phyloP scores from a whole-genome alignment of 768 basidiomycete species.

The Termitomyces sp. region DNA sequence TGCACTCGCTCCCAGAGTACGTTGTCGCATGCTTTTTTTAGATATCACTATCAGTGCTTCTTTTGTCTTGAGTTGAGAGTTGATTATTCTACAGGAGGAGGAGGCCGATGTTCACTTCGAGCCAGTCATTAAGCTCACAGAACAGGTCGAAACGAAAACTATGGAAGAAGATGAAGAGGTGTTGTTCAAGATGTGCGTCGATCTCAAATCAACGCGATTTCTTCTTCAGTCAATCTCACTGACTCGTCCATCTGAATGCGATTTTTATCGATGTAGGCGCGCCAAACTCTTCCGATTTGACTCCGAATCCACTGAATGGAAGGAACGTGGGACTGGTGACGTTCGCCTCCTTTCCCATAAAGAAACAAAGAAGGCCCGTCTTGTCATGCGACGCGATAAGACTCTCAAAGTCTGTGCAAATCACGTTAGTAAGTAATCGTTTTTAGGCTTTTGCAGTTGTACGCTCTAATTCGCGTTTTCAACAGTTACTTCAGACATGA shows the following conservation, averaged over 20 bases:
- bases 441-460: neutral
- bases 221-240: slow-evolving; percentile 24
- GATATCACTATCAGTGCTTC: slow-evolving; percentile 11
- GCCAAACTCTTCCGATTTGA: slow-evolving; percentile 98
- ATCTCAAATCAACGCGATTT: slow-evolving; percentile 29
- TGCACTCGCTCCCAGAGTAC: slow-evolving; percentile 67
- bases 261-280: slow-evolving; percentile 52
- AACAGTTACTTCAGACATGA: slow-evolving; percentile 85
- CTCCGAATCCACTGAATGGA: slow-evolving; percentile 78
- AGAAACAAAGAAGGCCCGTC: slow-evolving; percentile 83
- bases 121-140: slow-evolving; percentile 93
- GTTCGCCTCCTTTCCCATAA: slow-evolving; percentile 89
- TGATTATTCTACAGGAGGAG: slow-evolving; percentile 47
- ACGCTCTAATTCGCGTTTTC: slow-evolving; percentile 3
- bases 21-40: slow-evolving; percentile 22
- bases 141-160: slow-evolving; percentile 94
- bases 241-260: slow-evolving; percentile 13
- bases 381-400: slow-evolving; percentile 99
- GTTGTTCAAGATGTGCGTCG: slow-evolving; percentile 90
- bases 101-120: slow-evolving; percentile 90
- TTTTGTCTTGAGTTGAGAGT: slow-evolving; percentile 8
- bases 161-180: slow-evolving; percentile 91
- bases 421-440: slow-evolving; percentile 66
- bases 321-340: slow-evolving; percentile 96
- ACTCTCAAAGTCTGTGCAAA: slow-evolving; percentile 99